phyloP scores from a whole-genome alignment of 2,329 filamentous ascomycete species.

The Penicillium brasilianum region DNA sequence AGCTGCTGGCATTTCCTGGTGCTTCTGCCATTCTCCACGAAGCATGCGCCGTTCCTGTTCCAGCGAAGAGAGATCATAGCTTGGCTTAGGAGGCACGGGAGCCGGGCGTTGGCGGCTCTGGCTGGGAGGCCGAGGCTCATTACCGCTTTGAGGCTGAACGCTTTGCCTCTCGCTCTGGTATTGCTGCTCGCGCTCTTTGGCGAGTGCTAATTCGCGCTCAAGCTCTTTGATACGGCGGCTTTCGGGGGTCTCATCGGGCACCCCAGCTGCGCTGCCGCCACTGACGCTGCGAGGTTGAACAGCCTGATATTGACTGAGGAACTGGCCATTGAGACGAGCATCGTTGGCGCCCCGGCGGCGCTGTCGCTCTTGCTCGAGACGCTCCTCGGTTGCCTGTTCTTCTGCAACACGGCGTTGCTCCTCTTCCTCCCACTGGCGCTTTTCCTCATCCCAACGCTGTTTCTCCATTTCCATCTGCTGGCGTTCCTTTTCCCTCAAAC shows the following conservation, averaged over 20 bases:
- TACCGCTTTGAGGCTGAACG: constrained; percentile 37
- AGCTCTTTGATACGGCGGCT: constrained; percentile 76
- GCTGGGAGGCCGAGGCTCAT: constrained; percentile 33
- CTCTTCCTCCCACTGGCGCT: constrained; percentile 74
- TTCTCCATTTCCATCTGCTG: constrained; percentile 53
- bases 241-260: constrained; percentile 58
- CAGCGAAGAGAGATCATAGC: constrained; percentile 62
- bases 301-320: constrained; percentile 82
- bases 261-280: constrained; percentile 37
- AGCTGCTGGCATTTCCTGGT: constrained; percentile 37
- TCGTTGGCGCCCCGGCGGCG: constrained; percentile 66
- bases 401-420: constrained; percentile 74
- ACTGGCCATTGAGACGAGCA: constrained; percentile 76
- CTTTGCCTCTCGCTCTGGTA: constrained; percentile 67
- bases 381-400: constrained; percentile 73
- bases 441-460: constrained; percentile 57
- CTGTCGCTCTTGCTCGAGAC: constrained; percentile 69
- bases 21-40: constrained; percentile 59
- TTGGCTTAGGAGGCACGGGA: constrained; percentile 47
- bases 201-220: constrained; percentile 72
- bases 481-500: constrained; percentile 57
- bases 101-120: constrained; percentile 39
- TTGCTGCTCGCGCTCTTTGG: constrained; percentile 68
- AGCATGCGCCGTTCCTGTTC: constrained; percentile 66
- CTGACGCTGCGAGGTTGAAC: constrained; percentile 58